Evolutionary conservation across 345 rosid species (phyloP).

Genomic region (Boechera stricta): DNA sequence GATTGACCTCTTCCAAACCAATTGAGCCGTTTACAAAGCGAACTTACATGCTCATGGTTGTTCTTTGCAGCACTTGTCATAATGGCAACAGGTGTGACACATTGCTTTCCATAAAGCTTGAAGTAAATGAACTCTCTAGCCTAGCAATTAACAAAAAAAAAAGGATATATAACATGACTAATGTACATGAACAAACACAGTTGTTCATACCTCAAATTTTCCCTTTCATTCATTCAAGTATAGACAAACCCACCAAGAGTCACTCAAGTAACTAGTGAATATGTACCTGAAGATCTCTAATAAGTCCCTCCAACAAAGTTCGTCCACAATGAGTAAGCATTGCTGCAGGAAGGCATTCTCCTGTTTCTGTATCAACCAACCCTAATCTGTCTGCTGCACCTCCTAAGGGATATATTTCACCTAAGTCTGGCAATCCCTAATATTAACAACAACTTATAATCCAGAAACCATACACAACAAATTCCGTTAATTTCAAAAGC

Average conservation of each 20-base stretch:
- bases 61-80: slow-evolving; percentile 97
- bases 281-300: slow-evolving; percentile 92
- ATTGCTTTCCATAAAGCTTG: slow-evolving; percentile 83
- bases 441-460: slow-evolving; percentile 57
- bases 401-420: slow-evolving; percentile 94
- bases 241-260: slow-evolving; percentile 17
- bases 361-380: slow-evolving; percentile 79
- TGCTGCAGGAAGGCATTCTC: slow-evolving; percentile 96
- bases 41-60: slow-evolving; percentile 77
- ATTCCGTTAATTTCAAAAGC: background rate
- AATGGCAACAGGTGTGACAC: slow-evolving; percentile 89
- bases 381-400: slow-evolving; percentile 94
- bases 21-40: slow-evolving; percentile 68
- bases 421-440: slow-evolving; percentile 91
- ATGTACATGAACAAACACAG: background rate
- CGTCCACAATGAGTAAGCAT: slow-evolving; percentile 95
- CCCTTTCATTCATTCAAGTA: slow-evolving; percentile 25
- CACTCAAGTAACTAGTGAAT: slow-evolving; percentile 26
- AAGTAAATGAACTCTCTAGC: slow-evolving; percentile 91
- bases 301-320: slow-evolving; percentile 90
- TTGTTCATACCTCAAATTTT: background rate
- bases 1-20: slow-evolving; percentile 97
- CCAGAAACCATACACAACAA: slow-evolving; percentile 38
- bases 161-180: slow-evolving; percentile 10
- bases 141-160: slow-evolving; percentile 47